Evolutionary conservation across 495 filamentous ascomycete genomes (phyloP), one percentile per base, ranked within the genome.

Genomic region (Penicillium maclennaniae): DNA sequence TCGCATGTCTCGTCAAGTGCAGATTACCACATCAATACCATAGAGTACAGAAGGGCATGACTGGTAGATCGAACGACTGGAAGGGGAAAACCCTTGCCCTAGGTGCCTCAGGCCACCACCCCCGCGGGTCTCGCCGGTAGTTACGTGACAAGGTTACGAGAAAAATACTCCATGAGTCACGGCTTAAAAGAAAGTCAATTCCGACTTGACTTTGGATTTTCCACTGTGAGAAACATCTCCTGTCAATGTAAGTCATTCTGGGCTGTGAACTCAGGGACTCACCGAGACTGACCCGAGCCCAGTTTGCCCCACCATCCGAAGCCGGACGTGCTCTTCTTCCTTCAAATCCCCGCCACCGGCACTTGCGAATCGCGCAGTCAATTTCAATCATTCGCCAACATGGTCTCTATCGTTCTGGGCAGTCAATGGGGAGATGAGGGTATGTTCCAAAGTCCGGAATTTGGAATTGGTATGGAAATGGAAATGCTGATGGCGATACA

Each of bases 381-480:
- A 47, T 47, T 44, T 25, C 12, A 53, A 45, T 14, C 41, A 34
- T 40, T 45, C 31, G 21, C 41, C 21, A 68, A 53, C 47, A 83
- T 82, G 79, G 79, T 82, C 50, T 81, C 83, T 43, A 78, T 86
- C 55, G 79, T 84, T 56, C 68, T 87, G 56, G 83, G 83, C 53
- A 73, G 71, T 62, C 83, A 86, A 71, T 86, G 75, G 71, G 86
- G 86, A 58, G 86, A 88, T 73, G 87, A 89, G 75, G 86, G 73
- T 75, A 46, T 41, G 69, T 23, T 44, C 37, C 6, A 19, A 16
- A 31, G 25, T 37, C 39, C 10, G 10, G 23, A 23, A 23, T 1
- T 7, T 17, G 26, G 27, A 42, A 14, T 39, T n/a, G 38, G 38
- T 14, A 43, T 16, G 20, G 36, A 37, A 28, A 38, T 15, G 7